Evolutionary conservation across 2,329 filamentous ascomycete species (phyloP).

Genomic region (Amylocarpus encephaloides): DNA sequence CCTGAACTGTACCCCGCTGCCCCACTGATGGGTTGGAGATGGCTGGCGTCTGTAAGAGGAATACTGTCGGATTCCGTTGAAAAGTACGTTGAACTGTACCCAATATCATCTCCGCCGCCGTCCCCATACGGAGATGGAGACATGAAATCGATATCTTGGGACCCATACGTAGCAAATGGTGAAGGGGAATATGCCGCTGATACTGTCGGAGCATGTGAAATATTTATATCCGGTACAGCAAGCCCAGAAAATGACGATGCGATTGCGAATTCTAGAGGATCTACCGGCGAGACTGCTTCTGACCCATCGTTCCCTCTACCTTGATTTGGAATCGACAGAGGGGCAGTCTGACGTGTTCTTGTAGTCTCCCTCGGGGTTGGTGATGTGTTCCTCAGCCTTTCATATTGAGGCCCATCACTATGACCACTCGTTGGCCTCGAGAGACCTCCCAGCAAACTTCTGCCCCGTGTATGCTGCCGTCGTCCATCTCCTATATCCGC

Average conservation of each 20-base stretch:
- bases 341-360: background rate
- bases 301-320: conserved; percentile 18
- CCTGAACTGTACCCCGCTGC: conserved; percentile 32
- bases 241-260: conserved; percentile 32
- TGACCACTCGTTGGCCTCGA: conserved; percentile 25
- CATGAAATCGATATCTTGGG: conserved; percentile 20
- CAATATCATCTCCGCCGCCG: conserved; percentile 14
- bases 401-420: conserved; percentile 26
- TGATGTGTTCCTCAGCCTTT: conserved; percentile 28
- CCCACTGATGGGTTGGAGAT: conserved; percentile 51
- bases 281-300: conserved; percentile 26
- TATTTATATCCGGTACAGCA: conserved; percentile 28
- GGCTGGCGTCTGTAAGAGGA: conserved; percentile 50
- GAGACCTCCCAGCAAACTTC: conserved; percentile 28
- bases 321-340: conserved; percentile 11
- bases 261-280: conserved; percentile 28
- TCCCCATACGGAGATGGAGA: conserved; percentile 28
- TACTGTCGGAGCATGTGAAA: conserved; percentile 27
- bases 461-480: conserved; percentile 26
- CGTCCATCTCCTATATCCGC: conserved; percentile 23
- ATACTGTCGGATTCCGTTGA: conserved; percentile 47
- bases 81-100: conserved; percentile 30
- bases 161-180: conserved; percentile 25
- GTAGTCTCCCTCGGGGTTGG: conserved; percentile 19
- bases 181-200: conserved; percentile 15